Percentiles rank a stretch among this genome's conserved stretches.
Evolutionary conservation across 768 basidiomycete genomes (phyloP).

Genomic region (Termitomyces sp.): DNA sequence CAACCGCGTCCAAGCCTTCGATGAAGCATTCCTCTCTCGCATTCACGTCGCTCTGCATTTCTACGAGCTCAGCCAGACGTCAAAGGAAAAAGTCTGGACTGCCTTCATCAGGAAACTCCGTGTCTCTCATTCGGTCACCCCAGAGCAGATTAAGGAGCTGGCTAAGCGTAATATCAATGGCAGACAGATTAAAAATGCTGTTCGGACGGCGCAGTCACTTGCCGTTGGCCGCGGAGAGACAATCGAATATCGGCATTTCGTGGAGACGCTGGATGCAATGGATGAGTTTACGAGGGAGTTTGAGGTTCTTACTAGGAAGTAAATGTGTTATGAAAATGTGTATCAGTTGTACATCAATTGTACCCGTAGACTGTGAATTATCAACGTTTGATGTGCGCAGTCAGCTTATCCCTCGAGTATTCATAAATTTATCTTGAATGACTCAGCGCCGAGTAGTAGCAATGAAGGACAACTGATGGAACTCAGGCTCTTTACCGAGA

Average conservation of each 20-base stretch:
- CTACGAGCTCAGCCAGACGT: slow-evolving; percentile 46
- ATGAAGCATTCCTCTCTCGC: slow-evolving; percentile 64
- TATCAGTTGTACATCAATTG: neutral
- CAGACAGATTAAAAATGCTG: slow-evolving; percentile 66
- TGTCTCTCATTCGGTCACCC: slow-evolving; percentile 28
- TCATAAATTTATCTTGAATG: too few relatives aligned
- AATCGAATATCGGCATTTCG: slow-evolving; percentile 45
- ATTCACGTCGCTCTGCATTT: slow-evolving; percentile 66
- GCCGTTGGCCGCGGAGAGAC: slow-evolving; percentile 43
- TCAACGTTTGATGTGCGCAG: neutral
- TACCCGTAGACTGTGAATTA: neutral
- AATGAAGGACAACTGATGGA: too few relatives aligned
- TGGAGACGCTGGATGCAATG: slow-evolving; percentile 57
- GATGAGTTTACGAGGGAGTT: slow-evolving; percentile 52
- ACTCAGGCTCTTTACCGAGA: too few relatives aligned
- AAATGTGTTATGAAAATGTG: neutral
- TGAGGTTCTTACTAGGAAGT: slow-evolving; percentile 16
- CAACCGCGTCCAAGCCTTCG: slow-evolving; percentile 54
- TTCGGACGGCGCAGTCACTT: slow-evolving; percentile 57
- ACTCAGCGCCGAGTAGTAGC: too few relatives aligned
- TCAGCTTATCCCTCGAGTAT: too few relatives aligned
- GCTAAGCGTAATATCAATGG: slow-evolving; percentile 54
- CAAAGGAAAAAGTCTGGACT: slow-evolving; percentile 56
- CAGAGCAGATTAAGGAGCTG: slow-evolving; percentile 38
- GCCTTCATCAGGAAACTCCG: slow-evolving; percentile 51